Conservation (phyloP, 371 early-diverging fungal species). For the Actinomortierella wolfii region DNA sequence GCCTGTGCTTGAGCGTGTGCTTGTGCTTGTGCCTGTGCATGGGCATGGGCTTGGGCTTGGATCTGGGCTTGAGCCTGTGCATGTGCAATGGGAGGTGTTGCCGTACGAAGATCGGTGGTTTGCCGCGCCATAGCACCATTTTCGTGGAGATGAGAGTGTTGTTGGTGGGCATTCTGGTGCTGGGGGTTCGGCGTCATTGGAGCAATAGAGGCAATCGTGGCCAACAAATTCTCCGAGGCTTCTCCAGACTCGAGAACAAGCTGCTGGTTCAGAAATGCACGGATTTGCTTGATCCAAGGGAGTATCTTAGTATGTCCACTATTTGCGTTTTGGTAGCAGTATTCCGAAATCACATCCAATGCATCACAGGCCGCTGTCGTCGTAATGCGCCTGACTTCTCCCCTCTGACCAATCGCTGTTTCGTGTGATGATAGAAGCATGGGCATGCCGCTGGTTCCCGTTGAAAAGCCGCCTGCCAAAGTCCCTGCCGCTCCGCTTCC, state of each 20-base stretch:
- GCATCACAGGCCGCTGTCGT: conserved; percentile 37
- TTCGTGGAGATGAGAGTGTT: conserved; percentile 6
- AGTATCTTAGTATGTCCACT: conserved; percentile 35
- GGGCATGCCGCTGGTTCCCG: no score
- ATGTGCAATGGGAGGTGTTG: no score
- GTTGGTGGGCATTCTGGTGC: background rate
- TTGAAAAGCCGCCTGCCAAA: no score
- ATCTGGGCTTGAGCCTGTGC: no score
- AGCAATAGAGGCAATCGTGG: background rate
- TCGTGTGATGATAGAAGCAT: no score
- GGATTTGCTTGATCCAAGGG: conserved; percentile 40
- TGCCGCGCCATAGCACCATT: no score
- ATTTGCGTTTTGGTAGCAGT: conserved; percentile 37
- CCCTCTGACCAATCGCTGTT: conserved; percentile 6
- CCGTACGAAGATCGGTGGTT: no score
- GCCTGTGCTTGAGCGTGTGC: no score
- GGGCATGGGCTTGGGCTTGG: background rate
- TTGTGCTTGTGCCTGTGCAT: background rate
- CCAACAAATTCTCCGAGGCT: background rate
- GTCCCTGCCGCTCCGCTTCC: no score
- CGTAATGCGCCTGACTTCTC: conserved; percentile 35
- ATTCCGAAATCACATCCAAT: conserved; percentile 43
- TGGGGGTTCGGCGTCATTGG: background rate
- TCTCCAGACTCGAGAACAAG: no score
- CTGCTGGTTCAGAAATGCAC: conserved; percentile 18